Conservation (phyloP, 352 stramenopile genomes). For the Globisporangium lucens region DNA sequence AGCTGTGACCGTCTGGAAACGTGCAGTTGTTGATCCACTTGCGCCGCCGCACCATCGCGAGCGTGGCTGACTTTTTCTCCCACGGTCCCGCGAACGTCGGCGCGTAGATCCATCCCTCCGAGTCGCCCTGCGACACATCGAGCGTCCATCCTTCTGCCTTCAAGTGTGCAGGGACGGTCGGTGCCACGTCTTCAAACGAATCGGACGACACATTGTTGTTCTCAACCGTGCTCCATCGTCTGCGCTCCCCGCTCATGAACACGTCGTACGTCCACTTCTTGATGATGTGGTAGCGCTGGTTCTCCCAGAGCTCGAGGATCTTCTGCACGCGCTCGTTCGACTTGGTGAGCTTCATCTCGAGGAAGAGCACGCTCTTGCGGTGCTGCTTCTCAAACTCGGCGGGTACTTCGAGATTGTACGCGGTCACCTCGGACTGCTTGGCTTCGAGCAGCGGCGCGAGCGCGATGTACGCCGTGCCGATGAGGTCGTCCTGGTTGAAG, state of each 20-base stretch:
- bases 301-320: conserved; percentile 83
- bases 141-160: conserved; percentile 72
- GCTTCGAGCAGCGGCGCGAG: conserved; percentile 45
- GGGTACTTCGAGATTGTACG: conserved; percentile 54
- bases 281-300: conserved; percentile 77
- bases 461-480: conserved; percentile 47
- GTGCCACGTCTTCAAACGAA: conserved; percentile 65
- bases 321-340: conserved; percentile 54
- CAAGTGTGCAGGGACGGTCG: conserved; percentile 46
- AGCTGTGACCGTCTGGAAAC: conserved; percentile 10
- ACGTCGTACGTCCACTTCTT: conserved; percentile 74
- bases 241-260: conserved; percentile 55
- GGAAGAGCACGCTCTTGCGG: conserved; percentile 51
- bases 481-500: conserved; percentile 55
- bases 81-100: conserved; percentile 71
- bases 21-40: conserved; percentile 82
- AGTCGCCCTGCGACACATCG: conserved; percentile 72
- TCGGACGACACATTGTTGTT: conserved; percentile 61
- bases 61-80: conserved; percentile 69
- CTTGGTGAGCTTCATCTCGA: conserved; percentile 50
- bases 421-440: conserved; percentile 44
- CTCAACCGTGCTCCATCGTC: conserved; percentile 67
- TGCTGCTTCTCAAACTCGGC: conserved; percentile 59
- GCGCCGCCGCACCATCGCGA: conserved; percentile 70
- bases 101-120: conserved; percentile 83